Base-by-base conservation (phyloP, 2,329 filamentous ascomycete species). In the Ilyonectria destructans region DNA sequence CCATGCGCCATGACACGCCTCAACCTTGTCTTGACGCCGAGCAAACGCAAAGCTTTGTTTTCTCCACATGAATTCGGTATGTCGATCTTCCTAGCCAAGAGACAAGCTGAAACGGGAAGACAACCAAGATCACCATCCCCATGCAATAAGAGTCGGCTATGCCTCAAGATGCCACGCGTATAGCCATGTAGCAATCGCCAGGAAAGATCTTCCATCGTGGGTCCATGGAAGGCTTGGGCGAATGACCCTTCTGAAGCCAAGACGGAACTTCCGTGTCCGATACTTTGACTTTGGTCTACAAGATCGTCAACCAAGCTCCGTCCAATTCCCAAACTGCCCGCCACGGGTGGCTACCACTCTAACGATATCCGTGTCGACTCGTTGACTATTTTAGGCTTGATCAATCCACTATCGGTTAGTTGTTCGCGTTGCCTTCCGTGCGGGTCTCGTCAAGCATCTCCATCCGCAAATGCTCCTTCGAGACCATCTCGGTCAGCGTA, bases 81-180 rank as follows among this genome's bases (percentile, higher is more conserved):
- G 62, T 33, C 62, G 52, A 65, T 68, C 62, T 54, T 37, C 46
- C 33, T 56, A 7, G 35, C 54, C 55, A 56, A 65, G 61, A 58
- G 40, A 8, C 37, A n/a, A n/a, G 40, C 40, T 43, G 40, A 43
- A 43, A 43, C 40, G 40, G 17, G 8, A 33, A 33, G 31, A 10
- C 31, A 12, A 12, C 31, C 31, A 19, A 7, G 3, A 43, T 43
- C 5, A 8, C n/a, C 40, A n/a, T n/a, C 40, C 31, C 23, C 29
- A 19, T 23, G 29, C 62, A 59, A 46, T 35, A 60, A 57, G 49
- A 55, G n/a, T 21, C 23, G n/a, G 10, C 19, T 8, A 19, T 23
- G n/a, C 21, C 29, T 23, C 29, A n/a, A n/a, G 1, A 8, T n/a
- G 40, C 15, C 9, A 9, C 8, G 12, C 31, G 31, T 33, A 33